A percentile compares a stretch with the other conserved stretches of the same genome.
These are phyloP conservation scores for Tuber indicum DNA, from an alignment of 495 filamentous ascomycete genomes.

Conservation along the genomic window DNA sequence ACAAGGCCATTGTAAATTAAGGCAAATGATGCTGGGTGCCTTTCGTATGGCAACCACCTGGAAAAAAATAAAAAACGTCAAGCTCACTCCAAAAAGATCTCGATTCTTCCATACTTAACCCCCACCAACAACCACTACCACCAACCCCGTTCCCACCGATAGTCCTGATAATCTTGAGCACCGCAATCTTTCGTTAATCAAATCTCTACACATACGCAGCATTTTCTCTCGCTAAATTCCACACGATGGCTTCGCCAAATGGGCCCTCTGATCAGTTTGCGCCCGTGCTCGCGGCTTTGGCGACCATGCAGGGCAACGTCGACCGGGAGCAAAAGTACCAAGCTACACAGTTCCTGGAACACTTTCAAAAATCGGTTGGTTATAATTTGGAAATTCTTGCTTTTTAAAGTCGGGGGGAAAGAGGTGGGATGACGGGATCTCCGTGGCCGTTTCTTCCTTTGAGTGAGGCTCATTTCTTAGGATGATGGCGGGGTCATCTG, in stretches of 20 bases:
- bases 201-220: neutral
- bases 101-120: neutral
- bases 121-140: neutral
- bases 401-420: slow-evolving; percentile 39
- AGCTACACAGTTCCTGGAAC: slow-evolving; percentile 83
- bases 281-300: slow-evolving; percentile 78
- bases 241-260: slow-evolving; percentile 62
- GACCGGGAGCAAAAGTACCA: slow-evolving; percentile 76
- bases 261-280: slow-evolving; percentile 57
- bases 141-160: neutral
- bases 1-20: neutral
- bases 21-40: neutral
- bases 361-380: slow-evolving; percentile 96
- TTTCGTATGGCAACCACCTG: neutral
- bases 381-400: slow-evolving; percentile 34
- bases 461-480: slow-evolving; percentile 27
- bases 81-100: slow-evolving; percentile 4
- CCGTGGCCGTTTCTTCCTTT: slow-evolving; percentile 27
- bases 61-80: neutral
- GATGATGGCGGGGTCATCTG: slow-evolving; percentile 37
- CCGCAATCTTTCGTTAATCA: neutral
- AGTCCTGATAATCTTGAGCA: neutral
- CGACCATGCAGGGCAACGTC: slow-evolving; percentile 81
- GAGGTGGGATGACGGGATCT: slow-evolving; percentile 23
- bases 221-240: neutral